phyloP scores from a whole-genome alignment of 2,329 filamentous ascomycete species.

The Cladosporium sp. region DNA sequence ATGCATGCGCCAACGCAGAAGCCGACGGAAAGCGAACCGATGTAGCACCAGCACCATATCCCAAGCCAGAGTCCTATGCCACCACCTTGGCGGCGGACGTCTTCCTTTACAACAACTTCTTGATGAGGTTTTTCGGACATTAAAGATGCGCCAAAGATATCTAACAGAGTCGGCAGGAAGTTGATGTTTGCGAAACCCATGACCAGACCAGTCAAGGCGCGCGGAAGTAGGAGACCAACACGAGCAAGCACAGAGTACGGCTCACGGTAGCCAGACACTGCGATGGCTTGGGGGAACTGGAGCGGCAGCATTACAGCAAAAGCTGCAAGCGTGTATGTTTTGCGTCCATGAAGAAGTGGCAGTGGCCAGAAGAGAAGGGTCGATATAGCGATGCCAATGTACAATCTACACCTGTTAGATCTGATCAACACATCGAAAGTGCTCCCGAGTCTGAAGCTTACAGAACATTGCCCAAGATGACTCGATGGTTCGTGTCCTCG shows the following conservation, averaged over 20 bases:
- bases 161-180: conserved; percentile 68
- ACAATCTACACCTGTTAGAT: conserved; percentile 49
- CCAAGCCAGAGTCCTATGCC: conserved; percentile 80
- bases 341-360: conserved; percentile 72
- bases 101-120: conserved; percentile 65
- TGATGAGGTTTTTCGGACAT: conserved; percentile 73
- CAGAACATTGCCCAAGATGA: conserved; percentile 71
- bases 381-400: conserved; percentile 68
- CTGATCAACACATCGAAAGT: background rate
- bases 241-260: conserved; percentile 59
- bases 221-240: conserved; percentile 61
- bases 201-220: conserved; percentile 65
- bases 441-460: conserved; percentile 31
- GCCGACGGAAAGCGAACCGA: conserved; percentile 69
- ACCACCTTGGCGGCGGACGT: conserved; percentile 72
- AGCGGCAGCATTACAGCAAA: conserved; percentile 70
- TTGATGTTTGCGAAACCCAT: conserved; percentile 79
- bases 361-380: conserved; percentile 73
- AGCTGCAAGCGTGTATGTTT: conserved; percentile 71
- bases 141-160: conserved; percentile 74
- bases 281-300: conserved; percentile 72
- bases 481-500: conserved; percentile 65
- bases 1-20: conserved; percentile 71
- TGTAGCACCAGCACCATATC: conserved; percentile 75
- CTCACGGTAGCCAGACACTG: conserved; percentile 58